phyloP scores from a whole-genome alignment of 73 alveolate genomes.

The Halteria grandinella region DNA sequence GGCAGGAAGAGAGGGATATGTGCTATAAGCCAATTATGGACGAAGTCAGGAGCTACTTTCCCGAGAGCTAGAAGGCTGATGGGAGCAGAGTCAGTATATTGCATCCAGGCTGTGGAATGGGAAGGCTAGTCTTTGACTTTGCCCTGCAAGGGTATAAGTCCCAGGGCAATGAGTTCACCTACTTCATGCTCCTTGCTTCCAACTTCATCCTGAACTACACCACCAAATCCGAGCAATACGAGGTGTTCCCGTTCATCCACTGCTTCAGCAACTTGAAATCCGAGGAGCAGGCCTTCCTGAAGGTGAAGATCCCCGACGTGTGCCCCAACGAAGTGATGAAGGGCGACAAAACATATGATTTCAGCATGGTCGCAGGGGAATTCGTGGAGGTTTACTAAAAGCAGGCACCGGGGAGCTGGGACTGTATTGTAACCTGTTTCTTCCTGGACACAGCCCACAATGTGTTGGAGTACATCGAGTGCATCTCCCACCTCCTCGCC shows the following conservation, averaged over 20 bases:
- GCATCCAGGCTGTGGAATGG: constrained; percentile 98
- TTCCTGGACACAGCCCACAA: constrained; percentile 98
- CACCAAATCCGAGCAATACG: constrained; percentile 71
- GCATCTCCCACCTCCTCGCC: constrained; percentile 86
- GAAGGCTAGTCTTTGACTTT: constrained; percentile 96
- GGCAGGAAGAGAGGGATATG: constrained; percentile 73
- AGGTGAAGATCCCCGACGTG: constrained; percentile 82
- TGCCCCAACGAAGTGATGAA: constrained; percentile 81
- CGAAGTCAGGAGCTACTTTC: constrained; percentile 72
- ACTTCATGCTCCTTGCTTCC: constrained; percentile 94
- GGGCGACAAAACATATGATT: constrained; percentile 61
- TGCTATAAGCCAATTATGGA: constrained; percentile 73
- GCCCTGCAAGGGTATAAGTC: constrained; percentile 93
- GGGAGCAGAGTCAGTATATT: constrained; percentile 77
- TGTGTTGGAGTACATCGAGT: constrained; percentile 92
- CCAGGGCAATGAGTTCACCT: constrained; percentile 97
- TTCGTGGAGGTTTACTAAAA: constrained; percentile 89
- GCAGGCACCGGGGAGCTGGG: constrained; percentile 75
- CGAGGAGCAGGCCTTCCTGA: constrained; percentile 78
- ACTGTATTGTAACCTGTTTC: constrained; percentile 93
- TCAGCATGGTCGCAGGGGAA: constrained; percentile 97
- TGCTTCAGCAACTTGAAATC: constrained; percentile 77
- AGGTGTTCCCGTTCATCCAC: constrained; percentile 88
- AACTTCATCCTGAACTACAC: constrained; percentile 88
- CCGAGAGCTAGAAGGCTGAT: constrained; percentile 17